Conservation (phyloP, 345 rosid genomes). For the Arabidopsis thaliana region DNA sequence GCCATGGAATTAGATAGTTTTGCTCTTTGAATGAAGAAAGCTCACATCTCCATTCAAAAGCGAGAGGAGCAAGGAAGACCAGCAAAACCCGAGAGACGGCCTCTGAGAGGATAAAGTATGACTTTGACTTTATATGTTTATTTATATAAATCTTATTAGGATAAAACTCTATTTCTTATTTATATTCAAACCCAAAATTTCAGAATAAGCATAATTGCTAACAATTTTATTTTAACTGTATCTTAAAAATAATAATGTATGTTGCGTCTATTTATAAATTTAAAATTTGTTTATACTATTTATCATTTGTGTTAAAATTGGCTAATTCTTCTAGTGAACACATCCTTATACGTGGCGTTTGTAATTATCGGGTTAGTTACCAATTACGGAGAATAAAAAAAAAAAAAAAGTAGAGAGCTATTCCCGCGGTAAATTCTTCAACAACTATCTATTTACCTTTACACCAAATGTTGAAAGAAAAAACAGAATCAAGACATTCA, state of each 20-base stretch:
- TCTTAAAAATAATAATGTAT: not conserved
- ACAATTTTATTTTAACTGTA: not conserved
- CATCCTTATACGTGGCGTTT: not conserved
- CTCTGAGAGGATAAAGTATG: constrained; percentile 24
- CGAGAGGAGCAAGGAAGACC: constrained; percentile 35
- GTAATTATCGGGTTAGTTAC: not conserved
- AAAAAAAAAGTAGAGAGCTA: not conserved
- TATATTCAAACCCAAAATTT: not conserved
- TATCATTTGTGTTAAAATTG: not conserved
- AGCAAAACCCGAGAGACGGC: constrained; percentile 35
- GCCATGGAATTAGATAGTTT: constrained; percentile 38
- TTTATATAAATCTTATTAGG: not conserved
- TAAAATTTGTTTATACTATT: no score
- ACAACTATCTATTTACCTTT: constrained; percentile 22
- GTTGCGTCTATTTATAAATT: no score
- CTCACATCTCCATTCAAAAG: constrained; percentile 50
- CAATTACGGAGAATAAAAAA: not conserved
- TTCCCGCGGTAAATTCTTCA: constrained; percentile 9
- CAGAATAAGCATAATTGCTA: constrained; percentile 1
- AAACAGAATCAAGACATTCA: constrained; percentile 26
- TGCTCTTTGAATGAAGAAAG: constrained; percentile 21
- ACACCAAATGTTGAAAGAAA: constrained; percentile 25
- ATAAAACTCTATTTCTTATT: not conserved
- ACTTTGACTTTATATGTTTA: not conserved
- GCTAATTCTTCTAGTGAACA: not conserved